Evolutionary conservation across 176 grass and related monocot genomes (phyloP), one percentile per base, ranked within the genome.

Genomic region (Alloteropsis semialata): DNA sequence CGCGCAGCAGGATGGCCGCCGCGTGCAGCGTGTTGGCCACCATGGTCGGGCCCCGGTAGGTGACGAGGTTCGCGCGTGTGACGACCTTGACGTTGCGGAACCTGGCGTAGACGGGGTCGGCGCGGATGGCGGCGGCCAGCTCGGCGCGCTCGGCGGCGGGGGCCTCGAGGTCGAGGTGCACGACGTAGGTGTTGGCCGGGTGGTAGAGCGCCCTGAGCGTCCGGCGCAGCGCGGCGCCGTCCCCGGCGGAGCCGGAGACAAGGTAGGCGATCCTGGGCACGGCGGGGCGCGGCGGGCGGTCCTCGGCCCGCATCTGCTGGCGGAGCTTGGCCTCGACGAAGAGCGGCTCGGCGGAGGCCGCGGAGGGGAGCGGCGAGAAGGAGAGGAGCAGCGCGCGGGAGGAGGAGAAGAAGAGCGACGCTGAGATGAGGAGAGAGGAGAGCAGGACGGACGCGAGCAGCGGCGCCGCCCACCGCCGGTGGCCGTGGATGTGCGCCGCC

Each of bases 11-110:
- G 78, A 97, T 90, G 13, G 94, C 91, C 0, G 89, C 91, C 14
- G 94, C 94, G 77, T 97, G 94, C 74, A 97, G 94, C 57, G 94
- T 97, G 88, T 94, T 97, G 7, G 94, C 91, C 2, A 97, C 92
- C 94, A 97, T 97, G 78, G 94, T 97, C 57, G 91, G 94, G 0
- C 94, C 91, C 9, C 94, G 85, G 81, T 97, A 97, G 75, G 94
- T 97, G 53, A 97, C 92, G 4, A 97, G 89, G 81, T 97, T 97
- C 8, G 92, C 94, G 45, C 83, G 87, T n/a, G 92, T 88, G 65
- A 97, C 82, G 67, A 94, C 87, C 86, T 18, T 86, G 61, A 97
- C 92, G 81, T 97, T 97, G 16, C 85, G 56, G 71, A 92, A 92
- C 19, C 77, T 81, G 7, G 89, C n/a, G 79, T 92, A 94, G 57